Base-by-base conservation (phyloP, 2,329 filamentous ascomycete genomes). In the Talaromyces sp. region DNA sequence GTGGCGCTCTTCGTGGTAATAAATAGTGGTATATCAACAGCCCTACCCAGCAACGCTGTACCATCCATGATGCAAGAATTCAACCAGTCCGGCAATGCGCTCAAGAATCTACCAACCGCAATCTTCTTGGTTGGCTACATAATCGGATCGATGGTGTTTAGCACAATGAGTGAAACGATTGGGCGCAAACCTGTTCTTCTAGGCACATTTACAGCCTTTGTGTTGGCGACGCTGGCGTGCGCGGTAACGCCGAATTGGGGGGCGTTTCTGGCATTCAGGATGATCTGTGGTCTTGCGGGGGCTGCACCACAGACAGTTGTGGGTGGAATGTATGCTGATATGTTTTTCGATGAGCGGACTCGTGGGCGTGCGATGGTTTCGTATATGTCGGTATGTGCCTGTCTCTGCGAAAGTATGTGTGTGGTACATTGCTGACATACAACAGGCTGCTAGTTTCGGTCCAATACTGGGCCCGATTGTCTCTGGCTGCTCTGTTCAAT, bases 151-250 rank as follows among this genome's bases (percentile, higher is more conserved):
- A 67, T 74, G 2, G 50, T 75, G 9, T 75, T 72, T 23, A 73
- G 69, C 0, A 75, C 74, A 0, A 66, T 76, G 1, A 73, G 70
- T 6, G 75, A 77, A 39, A 60, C 73, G 25, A 65, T 67, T 33
- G 75, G 75, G 0, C 69, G 75, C 0, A 70, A 68, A 42, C 66
- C 69, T 2, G 70, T 76, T 3, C 65, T 85, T 67, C 72, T 85
- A 0, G 3, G 71, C 16, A 64, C 69, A 4, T 75, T 70, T 59
- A 73, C 67, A 18, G 52, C 70, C 1, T 76, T 70, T 66, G 57
- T 59, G 18, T 23, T 48, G 57, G 39, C 57, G 5, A 77, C 71
- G 5, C 67, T 74, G 35, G 75, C 67, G 5, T 77, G 73, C 37
- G 76, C 75, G 1, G 55, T 78, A 1, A 69, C 73, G 0, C 75